Conservation (phyloP, 257 asterid genomes). For the Capsicum baccatum region DNA sequence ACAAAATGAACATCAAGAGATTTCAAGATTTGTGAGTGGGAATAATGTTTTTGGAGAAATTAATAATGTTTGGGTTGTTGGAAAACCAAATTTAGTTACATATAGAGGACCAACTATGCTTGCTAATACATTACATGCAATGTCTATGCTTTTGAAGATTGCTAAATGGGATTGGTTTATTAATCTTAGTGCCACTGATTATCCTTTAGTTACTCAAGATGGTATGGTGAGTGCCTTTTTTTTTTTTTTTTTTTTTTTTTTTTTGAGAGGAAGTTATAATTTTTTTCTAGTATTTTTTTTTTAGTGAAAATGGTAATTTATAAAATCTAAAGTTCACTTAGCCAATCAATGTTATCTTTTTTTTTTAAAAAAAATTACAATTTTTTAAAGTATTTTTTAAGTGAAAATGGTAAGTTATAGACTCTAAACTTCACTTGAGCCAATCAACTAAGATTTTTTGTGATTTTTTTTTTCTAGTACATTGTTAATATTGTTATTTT, state of each 20-base stretch:
- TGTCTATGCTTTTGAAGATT: constrained; percentile 63
- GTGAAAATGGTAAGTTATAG: too few species aligned
- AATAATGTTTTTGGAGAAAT: constrained; percentile 57
- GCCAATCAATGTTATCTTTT: too few species aligned
- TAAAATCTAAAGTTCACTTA: too few species aligned
- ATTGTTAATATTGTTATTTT: background rate
- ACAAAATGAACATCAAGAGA: constrained; percentile 58
- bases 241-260: background rate
- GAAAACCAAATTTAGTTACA: constrained; percentile 70
- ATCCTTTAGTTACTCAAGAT: constrained; percentile 94
- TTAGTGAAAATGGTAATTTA: too few species aligned
- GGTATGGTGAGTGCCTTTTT: constrained; percentile 82
- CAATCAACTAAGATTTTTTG: too few species aligned
- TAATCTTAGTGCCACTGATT: constrained; percentile 93
- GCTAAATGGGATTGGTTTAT: constrained; percentile 94
- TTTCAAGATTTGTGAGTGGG: constrained; percentile 63
- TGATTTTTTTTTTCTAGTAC: background rate
- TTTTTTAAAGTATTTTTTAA: too few species aligned
- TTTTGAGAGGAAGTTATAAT: background rate
- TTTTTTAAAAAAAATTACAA: too few species aligned
- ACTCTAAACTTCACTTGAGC: too few species aligned
- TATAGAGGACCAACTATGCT: constrained; percentile 97
- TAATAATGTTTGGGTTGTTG: constrained; percentile 81
- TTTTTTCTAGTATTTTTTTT: too few species aligned
- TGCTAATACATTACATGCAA: constrained; percentile 80